Evolutionary conservation across 2,329 filamentous ascomycete genomes (phyloP).

Genomic region (Cercospora berteroae): DNA sequence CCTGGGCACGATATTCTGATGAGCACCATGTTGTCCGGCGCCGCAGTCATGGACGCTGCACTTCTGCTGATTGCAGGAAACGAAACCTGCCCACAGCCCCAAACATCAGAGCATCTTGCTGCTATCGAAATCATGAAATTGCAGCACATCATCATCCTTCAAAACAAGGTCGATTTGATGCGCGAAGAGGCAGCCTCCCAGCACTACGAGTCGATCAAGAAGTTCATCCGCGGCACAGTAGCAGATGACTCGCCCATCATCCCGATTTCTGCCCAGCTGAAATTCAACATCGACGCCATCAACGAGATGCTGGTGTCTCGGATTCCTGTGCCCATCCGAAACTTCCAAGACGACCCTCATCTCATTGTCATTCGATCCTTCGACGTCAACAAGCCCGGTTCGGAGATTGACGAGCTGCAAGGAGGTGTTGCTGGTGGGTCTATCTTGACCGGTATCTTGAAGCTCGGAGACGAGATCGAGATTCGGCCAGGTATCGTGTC

Average conservation of each 20-base stretch:
- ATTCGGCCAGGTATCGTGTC: constrained; percentile 98
- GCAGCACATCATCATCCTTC: constrained; percentile 97
- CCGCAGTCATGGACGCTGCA: constrained; percentile 98
- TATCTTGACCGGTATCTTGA: constrained; percentile 94
- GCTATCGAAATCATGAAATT: constrained; percentile 99
- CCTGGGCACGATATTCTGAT: constrained; percentile 99
- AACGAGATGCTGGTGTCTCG: constrained; percentile 94
- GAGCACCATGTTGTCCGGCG: constrained; percentile 99
- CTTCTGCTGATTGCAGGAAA: constrained; percentile 96
- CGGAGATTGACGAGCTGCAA: constrained; percentile 97
- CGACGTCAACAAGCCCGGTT: constrained; percentile 99
- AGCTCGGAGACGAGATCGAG: constrained; percentile 96
- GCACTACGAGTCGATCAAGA: constrained; percentile 95
- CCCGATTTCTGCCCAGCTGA: constrained; percentile 94
- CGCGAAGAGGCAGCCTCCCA: constrained; percentile 88
- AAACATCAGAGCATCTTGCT: constrained; percentile 97
- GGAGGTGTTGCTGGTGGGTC: constrained; percentile 96
- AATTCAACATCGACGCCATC: constrained; percentile 99
- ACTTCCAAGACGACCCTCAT: constrained; percentile 88
- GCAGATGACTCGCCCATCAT: constrained; percentile 94
- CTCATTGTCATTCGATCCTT: constrained; percentile 99
- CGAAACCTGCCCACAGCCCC: constrained; percentile 95
- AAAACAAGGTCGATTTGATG: constrained; percentile 99
- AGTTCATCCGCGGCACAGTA: constrained; percentile 97
- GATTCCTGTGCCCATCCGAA: constrained; percentile 85